Percentiles rank a stretch among this genome's conserved stretches.
These are phyloP conservation scores for Podaxis sp. DNA, from an alignment of 768 basidiomycete genomes.

Conservation along the genomic window DNA sequence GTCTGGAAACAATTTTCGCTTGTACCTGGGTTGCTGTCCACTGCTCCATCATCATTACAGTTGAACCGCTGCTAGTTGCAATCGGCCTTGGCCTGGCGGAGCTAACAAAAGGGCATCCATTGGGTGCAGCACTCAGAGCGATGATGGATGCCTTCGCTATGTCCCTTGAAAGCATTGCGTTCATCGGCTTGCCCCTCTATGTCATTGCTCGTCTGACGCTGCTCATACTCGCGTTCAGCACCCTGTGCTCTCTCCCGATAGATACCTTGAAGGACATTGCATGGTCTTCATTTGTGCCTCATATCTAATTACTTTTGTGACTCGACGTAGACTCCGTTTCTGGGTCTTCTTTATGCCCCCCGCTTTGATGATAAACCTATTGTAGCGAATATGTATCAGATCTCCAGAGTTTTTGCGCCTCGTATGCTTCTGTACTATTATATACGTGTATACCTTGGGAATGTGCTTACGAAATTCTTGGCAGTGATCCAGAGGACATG, in stretches of 20 bases:
- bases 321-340: too few relatives aligned
- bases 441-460: too few relatives aligned
- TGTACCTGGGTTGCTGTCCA: slow-evolving; percentile 25
- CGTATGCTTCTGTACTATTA: too few relatives aligned
- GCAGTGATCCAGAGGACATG: too few relatives aligned
- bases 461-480: too few relatives aligned
- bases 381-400: too few relatives aligned
- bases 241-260: background rate
- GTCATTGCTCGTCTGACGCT: background rate
- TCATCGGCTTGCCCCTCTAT: background rate
- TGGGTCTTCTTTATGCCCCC: too few relatives aligned
- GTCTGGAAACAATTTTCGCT: slow-evolving; percentile 20
- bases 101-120: background rate
- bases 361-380: too few relatives aligned
- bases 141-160: background rate
- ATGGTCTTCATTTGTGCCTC: background rate
- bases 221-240: background rate
- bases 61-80: background rate
- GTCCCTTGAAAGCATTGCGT: background rate
- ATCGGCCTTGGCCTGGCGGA: background rate
- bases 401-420: too few relatives aligned
- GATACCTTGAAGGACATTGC: background rate
- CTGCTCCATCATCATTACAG: background rate
- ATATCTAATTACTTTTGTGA: background rate
- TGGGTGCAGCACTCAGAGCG: background rate